A percentile compares a stretch with the other conserved stretches of the same genome.
Conservation (phyloP, 345 rosid genomes). For the Turritis glabra region DNA sequence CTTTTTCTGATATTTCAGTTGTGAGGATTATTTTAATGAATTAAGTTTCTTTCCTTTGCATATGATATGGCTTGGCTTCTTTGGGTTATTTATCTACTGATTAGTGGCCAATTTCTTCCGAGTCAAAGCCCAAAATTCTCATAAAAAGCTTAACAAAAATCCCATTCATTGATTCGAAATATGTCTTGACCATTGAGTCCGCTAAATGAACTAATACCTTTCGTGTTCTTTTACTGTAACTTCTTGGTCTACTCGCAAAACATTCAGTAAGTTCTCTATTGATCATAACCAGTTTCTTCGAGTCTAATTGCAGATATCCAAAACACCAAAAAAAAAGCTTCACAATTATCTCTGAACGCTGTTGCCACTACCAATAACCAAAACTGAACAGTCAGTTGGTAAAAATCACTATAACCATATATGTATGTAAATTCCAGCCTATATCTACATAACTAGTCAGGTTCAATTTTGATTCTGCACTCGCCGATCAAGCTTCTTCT, state of each 20-base stretch:
- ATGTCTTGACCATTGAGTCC: background rate
- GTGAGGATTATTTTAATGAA: background rate
- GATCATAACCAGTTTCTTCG: background rate
- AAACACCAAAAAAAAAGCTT: background rate
- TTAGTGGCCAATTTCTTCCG: background rate
- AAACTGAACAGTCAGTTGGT: background rate
- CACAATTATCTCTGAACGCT: background rate
- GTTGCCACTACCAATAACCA: background rate
- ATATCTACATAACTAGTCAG: background rate
- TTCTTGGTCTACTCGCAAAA: background rate
- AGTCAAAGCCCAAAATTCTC: background rate
- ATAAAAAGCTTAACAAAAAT: no score
- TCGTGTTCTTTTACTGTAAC: background rate
- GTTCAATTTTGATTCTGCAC: background rate
- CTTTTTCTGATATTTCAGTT: background rate
- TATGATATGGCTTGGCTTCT: no score
- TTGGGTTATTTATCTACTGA: background rate
- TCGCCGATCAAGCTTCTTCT: conserved; percentile 37
- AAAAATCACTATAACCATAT: background rate
- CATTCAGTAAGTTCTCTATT: background rate
- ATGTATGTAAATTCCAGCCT: background rate
- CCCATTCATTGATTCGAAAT: no score
- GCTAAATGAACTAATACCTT: background rate
- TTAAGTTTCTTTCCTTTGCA: background rate
- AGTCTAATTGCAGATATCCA: background rate